Conservation (phyloP, 768 basidiomycete species). For the Lactifluus hygrophoroides region DNA sequence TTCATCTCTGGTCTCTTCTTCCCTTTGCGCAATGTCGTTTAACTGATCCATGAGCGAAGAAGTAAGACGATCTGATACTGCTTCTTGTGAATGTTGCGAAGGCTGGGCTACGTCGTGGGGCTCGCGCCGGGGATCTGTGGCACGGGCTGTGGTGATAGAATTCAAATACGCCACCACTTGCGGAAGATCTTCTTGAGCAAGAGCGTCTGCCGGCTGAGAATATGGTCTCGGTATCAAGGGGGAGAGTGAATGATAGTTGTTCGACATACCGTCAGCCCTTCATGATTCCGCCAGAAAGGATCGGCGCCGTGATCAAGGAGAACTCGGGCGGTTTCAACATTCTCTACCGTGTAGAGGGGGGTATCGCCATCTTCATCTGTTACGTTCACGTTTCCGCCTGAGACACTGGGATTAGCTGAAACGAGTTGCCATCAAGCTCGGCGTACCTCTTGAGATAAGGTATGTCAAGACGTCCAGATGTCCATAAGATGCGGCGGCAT, state of each 20-base stretch:
- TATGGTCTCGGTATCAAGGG: slow-evolving; percentile 1
- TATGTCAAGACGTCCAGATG: slow-evolving; percentile 70
- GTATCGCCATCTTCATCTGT: slow-evolving; percentile 86
- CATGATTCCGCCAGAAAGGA: slow-evolving; percentile 51
- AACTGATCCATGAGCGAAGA: slow-evolving; percentile 56
- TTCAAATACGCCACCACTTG: slow-evolving; percentile 56
- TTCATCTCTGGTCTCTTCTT: slow-evolving; percentile 47
- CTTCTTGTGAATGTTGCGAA: slow-evolving; percentile 62
- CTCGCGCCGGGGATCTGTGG: slow-evolving; percentile 21
- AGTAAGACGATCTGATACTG: slow-evolving; percentile 62
- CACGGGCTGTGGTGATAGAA: slow-evolving; percentile 25
- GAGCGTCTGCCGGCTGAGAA: slow-evolving; percentile 58
- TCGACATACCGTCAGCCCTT: slow-evolving; percentile 64
- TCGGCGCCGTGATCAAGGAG: slow-evolving; percentile 73
- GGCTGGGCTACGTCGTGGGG: slow-evolving; percentile 26
- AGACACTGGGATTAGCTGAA: neutral
- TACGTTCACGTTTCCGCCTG: slow-evolving; percentile 83
- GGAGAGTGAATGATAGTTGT: neutral
- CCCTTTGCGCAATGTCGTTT: slow-evolving; percentile 56
- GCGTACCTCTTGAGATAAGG: slow-evolving; percentile 59
- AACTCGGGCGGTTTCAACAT: slow-evolving; percentile 64
- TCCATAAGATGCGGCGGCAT: slow-evolving; percentile 90
- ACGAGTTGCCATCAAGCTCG: slow-evolving; percentile 6
- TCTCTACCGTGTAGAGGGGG: slow-evolving; percentile 85
- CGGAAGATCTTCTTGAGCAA: slow-evolving; percentile 65